phyloP scores from a whole-genome alignment of 225 moss, liverwort and hornwort species.

The Polytrichum formosum region DNA sequence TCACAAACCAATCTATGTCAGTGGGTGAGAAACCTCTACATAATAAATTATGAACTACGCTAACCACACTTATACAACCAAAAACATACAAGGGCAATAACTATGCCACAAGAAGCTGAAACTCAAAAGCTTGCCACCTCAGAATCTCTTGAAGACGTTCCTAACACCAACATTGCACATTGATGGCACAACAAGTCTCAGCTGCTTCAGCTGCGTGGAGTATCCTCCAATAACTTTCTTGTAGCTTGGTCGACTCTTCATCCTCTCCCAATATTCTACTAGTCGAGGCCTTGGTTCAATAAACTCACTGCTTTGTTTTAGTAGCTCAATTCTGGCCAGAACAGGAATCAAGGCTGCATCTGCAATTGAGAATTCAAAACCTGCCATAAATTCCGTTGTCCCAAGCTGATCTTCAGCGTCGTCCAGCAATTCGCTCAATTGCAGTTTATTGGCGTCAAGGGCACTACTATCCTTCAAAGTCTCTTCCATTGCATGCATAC shows the following conservation, averaged over 20 bases:
- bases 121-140: conserved; percentile 11
- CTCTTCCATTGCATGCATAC: conserved; percentile 68
- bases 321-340: conserved; percentile 56
- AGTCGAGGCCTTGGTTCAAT: conserved; percentile 39
- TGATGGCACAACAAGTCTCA: conserved; percentile 68
- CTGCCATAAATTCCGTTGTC: conserved; percentile 52
- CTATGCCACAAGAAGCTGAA: conserved; percentile 1
- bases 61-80: conserved; percentile 13
- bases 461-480: conserved; percentile 49
- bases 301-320: conserved; percentile 42
- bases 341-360: conserved; percentile 69
- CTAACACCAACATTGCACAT: conserved; percentile 60
- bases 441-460: conserved; percentile 46
- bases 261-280: conserved; percentile 56
- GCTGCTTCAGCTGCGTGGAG: conserved; percentile 51
- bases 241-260: conserved; percentile 68
- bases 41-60: conserved; percentile 6
- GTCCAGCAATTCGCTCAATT: conserved; percentile 49
- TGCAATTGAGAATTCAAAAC: conserved; percentile 55
- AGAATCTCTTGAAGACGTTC: conserved; percentile 56
- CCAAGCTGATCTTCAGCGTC: conserved; percentile 57
- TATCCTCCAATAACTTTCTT: conserved; percentile 62
- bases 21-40: not conserved
- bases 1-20: conserved; percentile 2
- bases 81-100: conserved; percentile 26